Percentiles rank a stretch among this genome's conserved stretches.
These are phyloP conservation scores for Fusarium gaditjirri DNA, from an alignment of 2,329 filamentous ascomycete species.

Conservation along the genomic window DNA sequence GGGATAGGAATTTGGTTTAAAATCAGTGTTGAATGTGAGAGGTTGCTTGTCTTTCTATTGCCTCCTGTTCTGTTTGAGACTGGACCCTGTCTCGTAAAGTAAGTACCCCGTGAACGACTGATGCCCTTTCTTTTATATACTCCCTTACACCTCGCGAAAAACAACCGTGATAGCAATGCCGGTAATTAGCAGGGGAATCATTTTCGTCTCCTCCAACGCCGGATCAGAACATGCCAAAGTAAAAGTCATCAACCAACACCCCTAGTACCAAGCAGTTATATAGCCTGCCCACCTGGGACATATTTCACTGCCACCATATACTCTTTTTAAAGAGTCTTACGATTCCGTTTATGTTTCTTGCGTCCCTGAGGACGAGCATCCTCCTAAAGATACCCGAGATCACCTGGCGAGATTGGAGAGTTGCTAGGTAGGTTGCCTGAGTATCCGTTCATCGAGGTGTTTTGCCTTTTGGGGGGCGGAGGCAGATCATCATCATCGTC, in stretches of 20 bases:
- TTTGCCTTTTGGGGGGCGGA: constrained; percentile 61
- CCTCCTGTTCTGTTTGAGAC: background rate
- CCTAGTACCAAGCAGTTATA: constrained; percentile 22
- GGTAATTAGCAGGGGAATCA: constrained; percentile 45
- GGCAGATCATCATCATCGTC: constrained; percentile 61
- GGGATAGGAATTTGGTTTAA: constrained; percentile 26
- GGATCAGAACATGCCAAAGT: constrained; percentile 34
- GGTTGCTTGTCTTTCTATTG: constrained; percentile 4
- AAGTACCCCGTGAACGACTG: background rate
- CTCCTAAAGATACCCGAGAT: constrained; percentile 39
- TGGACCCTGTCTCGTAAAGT: background rate
- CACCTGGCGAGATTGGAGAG: constrained; percentile 33
- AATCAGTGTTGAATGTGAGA: constrained; percentile 13
- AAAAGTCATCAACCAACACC: constrained; percentile 39
- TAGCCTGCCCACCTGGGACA: background rate
- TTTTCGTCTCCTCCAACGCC: constrained; percentile 46
- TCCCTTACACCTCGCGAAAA: constrained; percentile 40
- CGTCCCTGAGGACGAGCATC: constrained; percentile 18
- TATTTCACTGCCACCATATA: constrained; percentile 1
- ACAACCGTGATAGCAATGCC: constrained; percentile 31
- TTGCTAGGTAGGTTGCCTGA: constrained; percentile 37
- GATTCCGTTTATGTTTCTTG: constrained; percentile 24
- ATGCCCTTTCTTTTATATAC: constrained; percentile 7
- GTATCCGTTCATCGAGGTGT: constrained; percentile 43
- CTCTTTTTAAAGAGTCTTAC: constrained; percentile 28